phyloP scores from a whole-genome alignment of 495 filamentous ascomycete species.

The Penicillium ochrochloron region DNA sequence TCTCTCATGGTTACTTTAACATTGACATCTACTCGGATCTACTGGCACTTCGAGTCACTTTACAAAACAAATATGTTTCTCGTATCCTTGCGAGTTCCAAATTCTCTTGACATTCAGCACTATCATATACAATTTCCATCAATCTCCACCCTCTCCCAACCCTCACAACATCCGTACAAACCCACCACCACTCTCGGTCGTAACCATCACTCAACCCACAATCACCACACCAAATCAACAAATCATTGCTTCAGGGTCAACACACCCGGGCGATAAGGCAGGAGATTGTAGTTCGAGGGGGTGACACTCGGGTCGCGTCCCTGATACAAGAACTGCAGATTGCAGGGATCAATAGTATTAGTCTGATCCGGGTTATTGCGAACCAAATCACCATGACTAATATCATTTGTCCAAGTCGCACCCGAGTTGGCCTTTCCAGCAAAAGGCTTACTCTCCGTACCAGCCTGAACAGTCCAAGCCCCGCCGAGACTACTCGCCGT shows the following conservation, averaged over 20 bases:
- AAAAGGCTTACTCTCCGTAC: conserved; percentile 57
- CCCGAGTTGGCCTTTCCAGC: conserved; percentile 66
- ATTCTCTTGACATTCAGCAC: not conserved
- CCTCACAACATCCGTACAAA: not conserved
- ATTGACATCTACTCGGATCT: too few relatives aligned
- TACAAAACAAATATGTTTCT: too few relatives aligned
- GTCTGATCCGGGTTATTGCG: conserved; percentile 59
- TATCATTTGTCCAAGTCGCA: conserved; percentile 66
- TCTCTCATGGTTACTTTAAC: too few relatives aligned
- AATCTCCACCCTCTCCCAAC: not conserved
- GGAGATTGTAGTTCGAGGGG: conserved; percentile 21
- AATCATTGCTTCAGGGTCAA: conserved; percentile 47
- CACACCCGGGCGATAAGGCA: conserved; percentile 56
- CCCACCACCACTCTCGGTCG: not conserved
- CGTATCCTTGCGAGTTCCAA: not conserved
- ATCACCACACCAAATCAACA: not conserved
- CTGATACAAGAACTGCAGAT: conserved; percentile 64
- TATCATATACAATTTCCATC: not conserved
- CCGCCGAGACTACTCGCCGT: conserved; percentile 58
- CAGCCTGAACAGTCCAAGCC: conserved; percentile 57
- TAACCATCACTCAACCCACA: not conserved
- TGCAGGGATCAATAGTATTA: conserved; percentile 60
- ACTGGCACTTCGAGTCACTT: too few relatives aligned
- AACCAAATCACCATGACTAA: conserved; percentile 65
- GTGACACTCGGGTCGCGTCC: conserved; percentile 42